Evolutionary conservation across 2,329 filamentous ascomycete species (phyloP).

Genomic region (Calycina herbarum): DNA sequence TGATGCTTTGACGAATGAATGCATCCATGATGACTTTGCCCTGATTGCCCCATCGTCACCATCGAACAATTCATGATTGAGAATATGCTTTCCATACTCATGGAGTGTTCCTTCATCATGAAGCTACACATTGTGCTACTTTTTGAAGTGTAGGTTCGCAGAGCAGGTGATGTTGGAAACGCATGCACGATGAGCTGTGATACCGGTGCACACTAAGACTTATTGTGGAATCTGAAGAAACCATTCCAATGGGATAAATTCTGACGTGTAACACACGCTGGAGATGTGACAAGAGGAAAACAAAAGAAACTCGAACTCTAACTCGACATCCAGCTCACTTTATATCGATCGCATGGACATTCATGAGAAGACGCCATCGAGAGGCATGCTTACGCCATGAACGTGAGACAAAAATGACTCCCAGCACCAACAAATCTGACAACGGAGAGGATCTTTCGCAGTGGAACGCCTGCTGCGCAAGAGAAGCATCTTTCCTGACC

Average conservation of each 20-base stretch:
- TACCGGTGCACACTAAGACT: background rate
- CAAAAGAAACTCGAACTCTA: background rate
- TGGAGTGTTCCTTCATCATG: background rate
- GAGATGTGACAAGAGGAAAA: background rate
- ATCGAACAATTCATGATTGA: background rate
- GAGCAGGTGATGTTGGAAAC: conserved; percentile 1
- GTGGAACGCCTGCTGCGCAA: conserved; percentile 28
- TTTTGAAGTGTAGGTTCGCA: background rate
- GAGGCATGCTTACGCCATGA: background rate
- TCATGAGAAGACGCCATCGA: background rate
- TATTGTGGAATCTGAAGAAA: background rate
- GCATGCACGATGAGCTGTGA: background rate
- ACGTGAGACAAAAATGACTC: background rate
- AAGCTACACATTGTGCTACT: background rate
- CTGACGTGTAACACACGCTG: background rate
- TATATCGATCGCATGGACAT: background rate
- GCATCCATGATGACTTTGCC: background rate
- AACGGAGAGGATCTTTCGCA: conserved; percentile 11
- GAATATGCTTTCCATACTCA: background rate
- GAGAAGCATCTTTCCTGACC: conserved; percentile 6
- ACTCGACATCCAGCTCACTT: background rate
- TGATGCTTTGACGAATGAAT: background rate
- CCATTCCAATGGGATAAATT: background rate
- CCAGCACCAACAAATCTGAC: background rate
- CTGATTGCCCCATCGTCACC: conserved; percentile 2